Base-by-base conservation (phyloP, 1,139 yeast genomes). In the Nakaseomyces nivariensis region DNA sequence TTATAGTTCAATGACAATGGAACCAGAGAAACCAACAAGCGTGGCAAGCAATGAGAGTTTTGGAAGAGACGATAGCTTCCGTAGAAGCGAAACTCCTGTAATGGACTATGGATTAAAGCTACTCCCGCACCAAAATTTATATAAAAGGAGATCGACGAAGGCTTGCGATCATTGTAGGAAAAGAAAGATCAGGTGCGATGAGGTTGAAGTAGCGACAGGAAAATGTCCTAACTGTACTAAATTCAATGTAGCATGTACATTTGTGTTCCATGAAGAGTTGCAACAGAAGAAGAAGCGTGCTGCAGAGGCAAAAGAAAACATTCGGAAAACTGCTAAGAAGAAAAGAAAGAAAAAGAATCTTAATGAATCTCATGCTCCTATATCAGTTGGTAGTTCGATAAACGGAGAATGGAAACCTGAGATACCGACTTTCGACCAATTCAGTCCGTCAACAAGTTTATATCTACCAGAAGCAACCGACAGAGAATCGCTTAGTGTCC, bases 151-250 rank as follows among this genome's bases (percentile, higher is more conserved):
- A 46, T 67, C 63, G 17, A 52, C 66, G n/a, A 58, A 59, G 48
- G 72, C 72, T 13, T 67, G 72, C 54, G 64, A 66, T 46, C 65
- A 63, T 48, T 68, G 71, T 53, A 61, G 71, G 48, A 64, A 56
- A 45, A 59, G 69, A 41, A 67, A 67, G 50, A 62, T 67, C 40
- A 66, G 66, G 51, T 68, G 71, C 54, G 66, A 62, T 42, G 60
- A 63, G 4, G 46, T 61, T 6, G 52, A 60, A 46, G 53, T 56
- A 4, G 37, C 45, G 6, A 52, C 56, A 1, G 53, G 54, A 5
- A 60, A 57, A 52, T 63, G 67, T 51, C 47, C 56, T 17, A 62
- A 61, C 50, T 62, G 66, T 54, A 50, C 50, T n/a, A 63, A 58
- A 46, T 61, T 56, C 46, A 49, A 56, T 32, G 52, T 55, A 3